Evolutionary conservation across 1,284 basidiomycete genomes (phyloP), one percentile per base, ranked within the genome.

Genomic region (Kwoniella shivajii): DNA sequence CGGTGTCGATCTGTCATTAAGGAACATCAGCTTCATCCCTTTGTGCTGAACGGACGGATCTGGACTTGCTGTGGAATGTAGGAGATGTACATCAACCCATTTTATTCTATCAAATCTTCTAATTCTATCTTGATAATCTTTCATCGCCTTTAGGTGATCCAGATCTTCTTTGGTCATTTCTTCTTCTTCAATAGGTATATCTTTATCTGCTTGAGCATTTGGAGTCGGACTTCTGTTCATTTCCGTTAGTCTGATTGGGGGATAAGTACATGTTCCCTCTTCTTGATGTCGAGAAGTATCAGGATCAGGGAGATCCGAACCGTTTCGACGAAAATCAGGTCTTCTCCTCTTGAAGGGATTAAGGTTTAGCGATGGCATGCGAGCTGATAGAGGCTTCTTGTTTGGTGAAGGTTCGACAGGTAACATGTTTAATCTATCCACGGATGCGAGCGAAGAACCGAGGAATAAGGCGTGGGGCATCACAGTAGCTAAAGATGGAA

Each of bases 401-500:
- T 18, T 30, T 5, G 52, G 65, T 24, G 44, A 53, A 6, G 68
- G 69, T 13, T 63, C 60, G 10, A 51, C 38, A 16, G 73, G 79
- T n/a, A 67, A 60, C 67, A 78, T 73, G 54, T 71, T 67, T 11
- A 81, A 71, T 49, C 92, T 81, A 61, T 92, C 87, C 68, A 92
- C 86, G 0, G 88, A 90, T 2, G 90, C 88, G 18, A 95, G 83
- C 34, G 88, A 85, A 2, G 89, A 92, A 10, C 92, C 93, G 6
- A 97, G 82, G 79, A 92, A 94, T 22, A 97, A 82, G 42, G 88
- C 88, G 73, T 97, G 94, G 0, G 94, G 93, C 93, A 83, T 81
- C 52, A 90, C 90, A 42, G 91, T 88, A 26, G 89, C 88, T 89
- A 65, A 4, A 14, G 4, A 24, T 7, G 22, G 37, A 33, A 36